phyloP scores from a whole-genome alignment of 2,329 filamentous ascomycete genomes.

The Botryotinia narcissicola region DNA sequence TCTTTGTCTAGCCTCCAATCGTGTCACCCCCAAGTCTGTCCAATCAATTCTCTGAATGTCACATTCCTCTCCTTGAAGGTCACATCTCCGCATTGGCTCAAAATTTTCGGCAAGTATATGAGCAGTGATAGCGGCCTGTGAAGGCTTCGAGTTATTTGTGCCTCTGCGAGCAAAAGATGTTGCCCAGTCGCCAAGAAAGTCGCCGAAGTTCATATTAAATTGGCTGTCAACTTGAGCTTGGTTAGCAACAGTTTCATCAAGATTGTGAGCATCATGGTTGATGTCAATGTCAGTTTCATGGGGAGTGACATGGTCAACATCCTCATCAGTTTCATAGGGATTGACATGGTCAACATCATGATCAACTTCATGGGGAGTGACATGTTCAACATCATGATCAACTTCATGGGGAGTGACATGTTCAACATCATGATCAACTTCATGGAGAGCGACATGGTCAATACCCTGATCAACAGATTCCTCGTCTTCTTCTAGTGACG shows the following conservation, averaged over 20 bases:
- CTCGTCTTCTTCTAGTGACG: not conserved
- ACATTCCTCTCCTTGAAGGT: constrained; percentile 54
- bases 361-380: not conserved
- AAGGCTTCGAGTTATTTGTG: constrained; percentile 24
- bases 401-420: not conserved
- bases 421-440: constrained; percentile 6
- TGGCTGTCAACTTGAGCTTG: constrained; percentile 36
- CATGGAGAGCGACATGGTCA: not conserved
- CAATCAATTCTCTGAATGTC: constrained; percentile 62
- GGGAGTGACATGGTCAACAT: not conserved
- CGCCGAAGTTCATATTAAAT: constrained; percentile 49
- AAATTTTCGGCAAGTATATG: constrained; percentile 27
- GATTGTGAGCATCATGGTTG: not conserved
- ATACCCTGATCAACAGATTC: constrained; percentile 11
- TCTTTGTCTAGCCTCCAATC: constrained; percentile 48
- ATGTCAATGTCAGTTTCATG: not conserved
- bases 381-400: not conserved
- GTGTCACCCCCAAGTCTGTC: constrained; percentile 51
- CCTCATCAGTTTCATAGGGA: constrained; percentile 4
- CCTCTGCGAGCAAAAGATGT: constrained; percentile 12
- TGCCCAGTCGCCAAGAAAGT: constrained; percentile 53
- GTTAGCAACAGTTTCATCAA: constrained; percentile 32
- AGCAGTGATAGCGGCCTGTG: constrained; percentile 24
- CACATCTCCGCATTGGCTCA: constrained; percentile 40
- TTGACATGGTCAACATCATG: not conserved